Conservation (phyloP, 257 asterid genomes). For the Lantana camara region DNA sequence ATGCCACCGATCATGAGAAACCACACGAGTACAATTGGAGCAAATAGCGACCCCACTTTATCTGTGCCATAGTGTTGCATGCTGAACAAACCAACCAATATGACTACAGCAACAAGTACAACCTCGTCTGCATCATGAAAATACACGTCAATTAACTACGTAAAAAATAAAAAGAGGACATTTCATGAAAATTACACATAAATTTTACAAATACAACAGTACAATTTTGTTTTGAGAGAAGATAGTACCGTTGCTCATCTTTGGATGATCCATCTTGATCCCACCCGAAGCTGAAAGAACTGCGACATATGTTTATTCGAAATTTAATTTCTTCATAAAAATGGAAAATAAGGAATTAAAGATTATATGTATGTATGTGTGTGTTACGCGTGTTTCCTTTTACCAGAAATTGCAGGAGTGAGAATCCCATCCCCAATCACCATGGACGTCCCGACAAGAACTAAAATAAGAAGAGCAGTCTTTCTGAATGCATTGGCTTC, state of each 20-base stretch:
- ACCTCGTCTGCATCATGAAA: conserved; percentile 61
- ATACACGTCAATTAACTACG: neutral
- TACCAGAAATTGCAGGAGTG: conserved; percentile 78
- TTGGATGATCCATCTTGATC: conserved; percentile 66
- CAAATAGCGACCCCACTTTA: conserved; percentile 90
- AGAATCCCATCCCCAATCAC: conserved; percentile 75
- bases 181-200: neutral
- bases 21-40: conserved; percentile 84
- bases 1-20: conserved; percentile 87
- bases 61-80: conserved; percentile 91
- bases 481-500: conserved; percentile 55
- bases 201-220: neutral
- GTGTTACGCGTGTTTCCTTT: too few relatives aligned
- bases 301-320: conserved; percentile 34
- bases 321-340: conserved; percentile 6
- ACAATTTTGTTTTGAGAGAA: conserved; percentile 2
- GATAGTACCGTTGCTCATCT: conserved; percentile 63
- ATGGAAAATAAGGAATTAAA: neutral
- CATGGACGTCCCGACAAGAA: conserved; percentile 71
- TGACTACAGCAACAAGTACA: conserved; percentile 72
- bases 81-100: conserved; percentile 78
- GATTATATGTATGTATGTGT: too few relatives aligned
- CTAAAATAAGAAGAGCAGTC: conserved; percentile 58
- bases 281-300: conserved; percentile 87
- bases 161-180: neutral